Evolutionary conservation across 2,329 filamentous ascomycete species (phyloP).

Genomic region (Thielaviopsis cerberus): DNA sequence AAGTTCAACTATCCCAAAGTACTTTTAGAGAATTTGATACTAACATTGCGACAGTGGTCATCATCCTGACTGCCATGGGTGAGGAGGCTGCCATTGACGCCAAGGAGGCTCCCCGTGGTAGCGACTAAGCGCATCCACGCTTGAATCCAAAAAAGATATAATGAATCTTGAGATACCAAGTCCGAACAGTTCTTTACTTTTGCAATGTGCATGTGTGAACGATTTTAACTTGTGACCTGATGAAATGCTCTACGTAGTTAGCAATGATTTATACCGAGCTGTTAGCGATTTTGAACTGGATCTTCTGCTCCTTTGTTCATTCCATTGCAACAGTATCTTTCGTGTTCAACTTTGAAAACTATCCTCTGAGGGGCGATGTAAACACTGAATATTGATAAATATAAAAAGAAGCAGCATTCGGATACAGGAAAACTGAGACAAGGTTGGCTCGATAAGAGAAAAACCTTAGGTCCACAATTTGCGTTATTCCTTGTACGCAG

Average conservation of each 20-base stretch:
- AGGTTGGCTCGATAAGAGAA: neutral
- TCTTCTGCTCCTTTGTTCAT: no score
- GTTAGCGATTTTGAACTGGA: no score
- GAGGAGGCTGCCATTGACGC: slow-evolving; percentile 82
- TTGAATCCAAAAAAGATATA: slow-evolving; percentile 12
- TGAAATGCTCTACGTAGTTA: neutral
- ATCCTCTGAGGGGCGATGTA: no score
- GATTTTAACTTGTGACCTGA: neutral
- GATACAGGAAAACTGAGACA: neutral
- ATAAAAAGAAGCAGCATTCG: no score
- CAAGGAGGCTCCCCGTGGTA: slow-evolving; percentile 60
- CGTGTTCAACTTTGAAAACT: no score
- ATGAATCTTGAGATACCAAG: slow-evolving; percentile 12
- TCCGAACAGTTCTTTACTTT: neutral
- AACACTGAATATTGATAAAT: no score
- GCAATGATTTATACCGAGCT: neutral
- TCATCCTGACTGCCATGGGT: slow-evolving; percentile 87
- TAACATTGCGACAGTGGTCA: slow-evolving; percentile 44
- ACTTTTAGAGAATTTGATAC: neutral
- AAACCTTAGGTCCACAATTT: neutral
- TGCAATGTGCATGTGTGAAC: neutral
- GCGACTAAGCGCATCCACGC: slow-evolving; percentile 8
- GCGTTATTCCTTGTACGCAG: neutral
- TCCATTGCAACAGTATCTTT: neutral
- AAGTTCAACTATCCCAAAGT: slow-evolving; percentile 27